A percentile compares a stretch with the other conserved stretches of the same genome.
Conservation (phyloP, 2,329 filamentous ascomycete genomes). For the Sporothrix pallida region DNA sequence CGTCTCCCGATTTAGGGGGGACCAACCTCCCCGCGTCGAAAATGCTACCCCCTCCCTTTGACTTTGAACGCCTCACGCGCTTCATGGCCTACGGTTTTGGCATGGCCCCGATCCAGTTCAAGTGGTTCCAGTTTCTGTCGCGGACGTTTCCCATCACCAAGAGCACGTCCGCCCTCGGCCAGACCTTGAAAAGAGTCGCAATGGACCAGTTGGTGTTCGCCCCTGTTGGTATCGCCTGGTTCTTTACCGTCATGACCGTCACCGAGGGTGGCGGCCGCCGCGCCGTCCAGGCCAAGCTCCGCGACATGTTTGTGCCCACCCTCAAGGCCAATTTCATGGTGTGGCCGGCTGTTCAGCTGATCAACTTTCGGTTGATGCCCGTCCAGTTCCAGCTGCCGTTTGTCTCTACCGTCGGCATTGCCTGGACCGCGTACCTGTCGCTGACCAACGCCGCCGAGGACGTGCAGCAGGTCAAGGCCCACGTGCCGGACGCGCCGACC, state of each 20-base stretch:
- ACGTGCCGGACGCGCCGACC: conserved; percentile 44
- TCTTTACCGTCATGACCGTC: conserved; percentile 96
- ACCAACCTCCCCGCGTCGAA: conserved; percentile 70
- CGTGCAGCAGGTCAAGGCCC: conserved; percentile 47
- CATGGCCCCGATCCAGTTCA: conserved; percentile 94
- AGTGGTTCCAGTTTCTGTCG: conserved; percentile 90
- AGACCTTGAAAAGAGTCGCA: conserved; percentile 86
- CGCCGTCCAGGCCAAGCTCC: conserved; percentile 81
- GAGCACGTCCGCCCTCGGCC: conserved; percentile 70
- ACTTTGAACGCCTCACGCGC: conserved; percentile 90
- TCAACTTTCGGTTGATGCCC: conserved; percentile 95
- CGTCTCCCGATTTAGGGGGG: conserved; percentile 51
- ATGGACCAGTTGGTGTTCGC: conserved; percentile 95
- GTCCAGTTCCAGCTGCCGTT: conserved; percentile 97
- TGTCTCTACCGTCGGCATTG: conserved; percentile 92
- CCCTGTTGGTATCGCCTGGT: conserved; percentile 74
- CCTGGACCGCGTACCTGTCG: conserved; percentile 96
- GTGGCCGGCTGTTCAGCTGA: conserved; percentile 93
- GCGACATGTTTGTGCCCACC: conserved; percentile 91
- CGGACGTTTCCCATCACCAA: conserved; percentile 84
- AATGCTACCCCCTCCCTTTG: conserved; percentile 78
- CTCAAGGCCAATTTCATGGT: conserved; percentile 95
- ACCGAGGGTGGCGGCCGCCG: conserved; percentile 87
- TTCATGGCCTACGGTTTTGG: conserved; percentile 98
- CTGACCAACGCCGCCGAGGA: conserved; percentile 87